Percentiles rank a stretch among this genome's conserved stretches.
These are phyloP conservation scores for Trametes cingulata DNA, from an alignment of 768 basidiomycete genomes.

Conservation along the genomic window DNA sequence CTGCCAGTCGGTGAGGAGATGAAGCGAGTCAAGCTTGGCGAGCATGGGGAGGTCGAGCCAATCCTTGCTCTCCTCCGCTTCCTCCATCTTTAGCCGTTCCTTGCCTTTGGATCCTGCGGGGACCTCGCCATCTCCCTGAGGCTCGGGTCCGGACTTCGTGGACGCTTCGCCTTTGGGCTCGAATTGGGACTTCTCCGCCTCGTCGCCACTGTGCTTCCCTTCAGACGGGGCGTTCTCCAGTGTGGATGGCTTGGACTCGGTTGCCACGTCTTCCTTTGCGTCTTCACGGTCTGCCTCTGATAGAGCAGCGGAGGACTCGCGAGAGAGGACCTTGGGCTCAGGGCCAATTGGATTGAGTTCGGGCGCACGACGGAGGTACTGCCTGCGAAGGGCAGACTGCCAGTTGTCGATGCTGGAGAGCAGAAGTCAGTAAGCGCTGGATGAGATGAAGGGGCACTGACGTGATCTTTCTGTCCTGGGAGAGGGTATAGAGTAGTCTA, in stretches of 20 bases:
- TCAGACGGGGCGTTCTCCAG: background rate
- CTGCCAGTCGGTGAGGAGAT: conserved; percentile 81
- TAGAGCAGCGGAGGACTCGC: conserved; percentile 25
- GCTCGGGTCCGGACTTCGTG: conserved; percentile 3
- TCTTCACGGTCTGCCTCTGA: conserved; percentile 18
- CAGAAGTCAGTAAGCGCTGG: conserved; percentile 24
- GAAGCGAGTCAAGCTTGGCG: conserved; percentile 71
- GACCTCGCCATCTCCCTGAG: conserved; percentile 8
- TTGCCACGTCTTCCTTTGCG: conserved; percentile 24
- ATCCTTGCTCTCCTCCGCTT: conserved; percentile 48
- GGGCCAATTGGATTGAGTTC: conserved; percentile 71
- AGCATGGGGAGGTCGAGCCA: conserved; percentile 76
- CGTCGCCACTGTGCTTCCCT: background rate
- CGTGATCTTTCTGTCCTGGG: conserved; percentile 81
- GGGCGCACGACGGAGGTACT: conserved; percentile 75
- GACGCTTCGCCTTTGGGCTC: background rate
- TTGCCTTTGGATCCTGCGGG: conserved; percentile 3
- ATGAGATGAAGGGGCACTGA: conserved; percentile 39
- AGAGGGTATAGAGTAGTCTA: conserved; percentile 68
- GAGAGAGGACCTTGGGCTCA: conserved; percentile 41
- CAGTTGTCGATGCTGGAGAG: conserved; percentile 65
- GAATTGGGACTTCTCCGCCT: background rate
- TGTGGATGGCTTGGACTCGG: background rate
- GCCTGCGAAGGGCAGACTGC: conserved; percentile 76
- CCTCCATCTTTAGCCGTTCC: background rate